Conservation (phyloP, 2,329 filamentous ascomycete species). For the Huntiella bhutanensis region DNA sequence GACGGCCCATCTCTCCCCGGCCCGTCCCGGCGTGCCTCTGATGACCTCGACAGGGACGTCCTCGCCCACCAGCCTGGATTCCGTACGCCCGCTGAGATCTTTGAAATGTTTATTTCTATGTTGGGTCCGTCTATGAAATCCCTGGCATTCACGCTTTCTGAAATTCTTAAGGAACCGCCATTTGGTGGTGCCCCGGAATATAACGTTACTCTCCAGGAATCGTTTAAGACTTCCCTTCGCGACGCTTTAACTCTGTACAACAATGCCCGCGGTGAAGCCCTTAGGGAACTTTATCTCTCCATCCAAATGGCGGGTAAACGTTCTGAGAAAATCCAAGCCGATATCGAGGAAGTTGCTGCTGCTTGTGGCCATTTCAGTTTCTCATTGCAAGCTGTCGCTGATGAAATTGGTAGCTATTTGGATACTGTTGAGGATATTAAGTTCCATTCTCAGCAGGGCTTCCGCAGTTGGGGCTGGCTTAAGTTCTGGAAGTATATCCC, state of each 20-base stretch:
- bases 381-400: constrained; percentile 73
- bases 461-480: constrained; percentile 72
- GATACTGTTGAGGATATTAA: constrained; percentile 63
- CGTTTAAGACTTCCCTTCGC: constrained; percentile 60
- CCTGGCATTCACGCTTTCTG: constrained; percentile 73
- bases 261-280: constrained; percentile 51
- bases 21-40: constrained; percentile 4
- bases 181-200: constrained; percentile 52
- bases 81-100: constrained; percentile 61
- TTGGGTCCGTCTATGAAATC: constrained; percentile 93
- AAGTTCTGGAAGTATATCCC: constrained; percentile 46
- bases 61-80: constrained; percentile 20
- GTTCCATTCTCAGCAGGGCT: constrained; percentile 19
- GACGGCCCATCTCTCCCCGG: constrained; percentile 3
- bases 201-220: constrained; percentile 55
- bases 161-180: constrained; percentile 72
- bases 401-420: constrained; percentile 70
- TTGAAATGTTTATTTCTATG: constrained; percentile 72
- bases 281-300: constrained; percentile 62
- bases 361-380: constrained; percentile 95
- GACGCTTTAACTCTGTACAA: constrained; percentile 70
- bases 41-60: constrained; percentile 8
- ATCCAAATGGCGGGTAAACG: constrained; percentile 52
- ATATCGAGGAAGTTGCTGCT: constrained; percentile 94
- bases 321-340: constrained; percentile 62